Conservation (phyloP, 2,329 filamentous ascomycete genomes). For the Nemania abortiva region DNA sequence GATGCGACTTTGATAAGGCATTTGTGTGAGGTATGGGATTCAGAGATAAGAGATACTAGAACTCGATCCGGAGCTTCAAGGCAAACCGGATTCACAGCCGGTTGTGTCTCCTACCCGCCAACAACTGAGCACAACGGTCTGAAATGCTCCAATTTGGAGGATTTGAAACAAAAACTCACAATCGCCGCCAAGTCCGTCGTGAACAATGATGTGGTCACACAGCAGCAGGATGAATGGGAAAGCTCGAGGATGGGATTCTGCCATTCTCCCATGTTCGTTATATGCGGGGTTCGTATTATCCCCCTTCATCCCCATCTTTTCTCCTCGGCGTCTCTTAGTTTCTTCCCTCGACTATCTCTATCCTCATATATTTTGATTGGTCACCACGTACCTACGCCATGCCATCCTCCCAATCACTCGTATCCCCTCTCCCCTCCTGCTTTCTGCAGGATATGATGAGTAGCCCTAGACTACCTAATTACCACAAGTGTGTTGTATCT, state of each 20-base stretch:
- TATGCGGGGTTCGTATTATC: slow-evolving; percentile 25
- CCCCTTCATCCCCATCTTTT: not conserved
- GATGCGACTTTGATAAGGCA: slow-evolving; percentile 7
- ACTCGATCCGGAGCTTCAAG: slow-evolving; percentile 8
- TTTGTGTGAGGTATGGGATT: slow-evolving; percentile 5
- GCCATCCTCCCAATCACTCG: no score
- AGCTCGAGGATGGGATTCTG: slow-evolving; percentile 35
- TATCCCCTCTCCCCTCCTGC: no score
- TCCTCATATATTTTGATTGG: no score
- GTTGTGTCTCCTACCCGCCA: not conserved
- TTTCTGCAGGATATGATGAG: not conserved
- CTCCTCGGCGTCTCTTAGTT: not conserved
- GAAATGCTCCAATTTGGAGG: slow-evolving; percentile 7
- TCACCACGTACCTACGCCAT: no score
- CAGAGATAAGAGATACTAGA: slow-evolving; percentile 1
- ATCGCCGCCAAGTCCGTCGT: not conserved
- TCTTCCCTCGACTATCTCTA: not conserved
- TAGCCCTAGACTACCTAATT: not conserved
- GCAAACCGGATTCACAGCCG: not conserved
- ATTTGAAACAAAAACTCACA: not conserved
- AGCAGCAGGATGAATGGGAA: slow-evolving; percentile 6
- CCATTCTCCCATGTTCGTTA: slow-evolving; percentile 29
- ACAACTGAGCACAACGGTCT: not conserved
- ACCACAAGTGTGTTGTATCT: not conserved
- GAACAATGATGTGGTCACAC: slow-evolving; percentile 20